phyloP scores from a whole-genome alignment of 2,329 filamentous ascomycete species.

The Endothia cerciana region DNA sequence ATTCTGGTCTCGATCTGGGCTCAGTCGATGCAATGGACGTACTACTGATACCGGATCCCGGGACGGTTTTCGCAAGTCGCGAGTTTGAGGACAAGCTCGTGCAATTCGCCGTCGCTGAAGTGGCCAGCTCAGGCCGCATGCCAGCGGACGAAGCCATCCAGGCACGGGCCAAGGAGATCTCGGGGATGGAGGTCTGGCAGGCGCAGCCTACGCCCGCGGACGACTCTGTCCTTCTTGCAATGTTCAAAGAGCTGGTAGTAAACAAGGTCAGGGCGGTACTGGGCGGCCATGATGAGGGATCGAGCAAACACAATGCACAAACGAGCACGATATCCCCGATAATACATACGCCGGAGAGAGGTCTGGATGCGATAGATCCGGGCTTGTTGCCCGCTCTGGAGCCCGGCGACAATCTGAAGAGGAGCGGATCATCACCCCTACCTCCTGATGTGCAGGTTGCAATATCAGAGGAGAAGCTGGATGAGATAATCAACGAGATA shows the following conservation, averaged over 20 bases:
- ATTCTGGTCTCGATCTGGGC: neutral
- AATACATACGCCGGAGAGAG: conserved; percentile 17
- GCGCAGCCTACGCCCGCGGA: conserved; percentile 56
- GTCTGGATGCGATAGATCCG: conserved; percentile 27
- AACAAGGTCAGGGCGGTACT: conserved; percentile 34
- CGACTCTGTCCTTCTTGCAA: conserved; percentile 53
- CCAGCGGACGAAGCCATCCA: conserved; percentile 54
- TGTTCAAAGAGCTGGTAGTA: conserved; percentile 55
- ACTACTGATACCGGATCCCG: conserved; percentile 33
- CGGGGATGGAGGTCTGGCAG: conserved; percentile 38
- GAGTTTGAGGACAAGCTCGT: conserved; percentile 60
- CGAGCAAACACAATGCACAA: neutral
- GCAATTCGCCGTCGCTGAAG: conserved; percentile 49
- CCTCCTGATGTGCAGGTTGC: conserved; percentile 24
- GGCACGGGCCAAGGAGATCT: conserved; percentile 52
- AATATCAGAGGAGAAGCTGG: conserved; percentile 26
- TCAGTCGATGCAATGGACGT: neutral
- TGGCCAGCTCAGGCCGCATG: conserved; percentile 44
- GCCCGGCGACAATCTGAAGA: conserved; percentile 9
- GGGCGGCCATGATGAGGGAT: conserved; percentile 11
- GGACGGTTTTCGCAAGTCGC: conserved; percentile 59
- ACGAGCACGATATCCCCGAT: conserved; percentile 9
- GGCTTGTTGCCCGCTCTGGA: conserved; percentile 21
- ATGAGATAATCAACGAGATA: conserved; percentile 23
- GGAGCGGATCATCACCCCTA: conserved; percentile 13